phyloP scores from a whole-genome alignment of 176 grass and related monocot genomes.

The Ensete ventricosum region DNA sequence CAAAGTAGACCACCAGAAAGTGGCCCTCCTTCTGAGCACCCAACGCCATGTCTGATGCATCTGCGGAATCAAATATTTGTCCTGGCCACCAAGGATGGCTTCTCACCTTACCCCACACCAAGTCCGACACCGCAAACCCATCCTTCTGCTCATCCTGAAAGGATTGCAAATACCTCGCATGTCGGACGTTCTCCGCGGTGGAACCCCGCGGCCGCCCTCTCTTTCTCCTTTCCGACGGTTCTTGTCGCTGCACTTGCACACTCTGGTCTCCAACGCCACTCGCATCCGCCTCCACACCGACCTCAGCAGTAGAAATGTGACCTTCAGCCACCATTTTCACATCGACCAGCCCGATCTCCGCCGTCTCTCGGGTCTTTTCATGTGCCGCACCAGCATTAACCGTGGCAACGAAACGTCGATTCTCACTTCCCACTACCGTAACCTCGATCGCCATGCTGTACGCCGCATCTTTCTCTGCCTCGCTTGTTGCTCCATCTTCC shows the following conservation, averaged over 20 bases:
- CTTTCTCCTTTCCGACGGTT: background rate
- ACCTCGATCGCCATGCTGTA: background rate
- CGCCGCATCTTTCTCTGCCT: background rate
- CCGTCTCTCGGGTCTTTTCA: background rate
- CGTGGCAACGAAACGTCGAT: background rate
- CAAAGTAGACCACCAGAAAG: conserved; percentile 54
- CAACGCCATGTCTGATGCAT: conserved; percentile 42
- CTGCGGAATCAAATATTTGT: conserved; percentile 46
- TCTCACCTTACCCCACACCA: conserved; percentile 63
- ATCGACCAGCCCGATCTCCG: background rate
- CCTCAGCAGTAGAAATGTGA: background rate
- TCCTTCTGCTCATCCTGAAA: conserved; percentile 28
- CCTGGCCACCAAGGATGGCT: conserved; percentile 77
- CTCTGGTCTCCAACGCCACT: background rate
- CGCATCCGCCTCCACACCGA: background rate
- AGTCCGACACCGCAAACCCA: conserved; percentile 24
- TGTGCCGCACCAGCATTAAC: background rate
- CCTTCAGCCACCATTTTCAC: background rate
- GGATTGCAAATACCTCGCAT: background rate
- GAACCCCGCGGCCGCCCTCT: conserved; percentile 5
- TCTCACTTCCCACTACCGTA: background rate
- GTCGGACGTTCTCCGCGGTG: background rate
- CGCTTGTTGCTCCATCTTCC: too few species aligned
- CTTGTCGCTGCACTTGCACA: background rate
- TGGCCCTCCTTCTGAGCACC: conserved; percentile 10